phyloP scores from a whole-genome alignment of 2,329 filamentous ascomycete genomes.

The Plectosphaerella plurivora region DNA sequence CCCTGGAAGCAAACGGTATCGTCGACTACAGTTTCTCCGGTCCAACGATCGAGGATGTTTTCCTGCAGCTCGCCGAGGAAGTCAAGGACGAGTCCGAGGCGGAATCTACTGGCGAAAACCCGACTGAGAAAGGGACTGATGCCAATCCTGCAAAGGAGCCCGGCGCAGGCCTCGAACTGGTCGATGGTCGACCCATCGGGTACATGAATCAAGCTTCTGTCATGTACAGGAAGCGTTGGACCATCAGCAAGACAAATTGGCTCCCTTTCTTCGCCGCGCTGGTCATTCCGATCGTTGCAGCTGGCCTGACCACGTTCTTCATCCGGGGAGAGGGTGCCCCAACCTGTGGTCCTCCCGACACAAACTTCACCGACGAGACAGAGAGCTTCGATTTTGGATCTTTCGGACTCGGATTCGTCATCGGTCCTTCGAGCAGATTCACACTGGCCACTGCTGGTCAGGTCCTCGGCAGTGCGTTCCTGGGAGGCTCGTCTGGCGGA shows the following conservation, averaged over 20 bases:
- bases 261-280: constrained; percentile 72
- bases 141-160: neutral
- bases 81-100: constrained; percentile 28
- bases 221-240: constrained; percentile 72
- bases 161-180: neutral
- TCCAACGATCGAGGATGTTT: constrained; percentile 90
- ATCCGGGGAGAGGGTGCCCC: constrained; percentile 51
- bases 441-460: neutral
- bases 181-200: constrained; percentile 59
- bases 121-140: neutral
- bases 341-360: constrained; percentile 47
- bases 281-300: constrained; percentile 72
- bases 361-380: constrained; percentile 34
- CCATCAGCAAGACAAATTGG: constrained; percentile 73
- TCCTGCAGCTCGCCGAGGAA: constrained; percentile 81
- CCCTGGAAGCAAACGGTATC: constrained; percentile 63
- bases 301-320: constrained; percentile 75
- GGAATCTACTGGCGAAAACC: neutral
- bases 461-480: neutral
- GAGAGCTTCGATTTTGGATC: constrained; percentile 11
- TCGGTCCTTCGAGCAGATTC: neutral
- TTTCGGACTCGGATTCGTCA: neutral
- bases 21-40: constrained; percentile 80
- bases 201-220: constrained; percentile 68
- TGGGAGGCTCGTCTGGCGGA: neutral